Percentiles rank a stretch among this genome's conserved stretches.
Conservation (phyloP, 768 basidiomycete species). For the Agrocybe pediades region DNA sequence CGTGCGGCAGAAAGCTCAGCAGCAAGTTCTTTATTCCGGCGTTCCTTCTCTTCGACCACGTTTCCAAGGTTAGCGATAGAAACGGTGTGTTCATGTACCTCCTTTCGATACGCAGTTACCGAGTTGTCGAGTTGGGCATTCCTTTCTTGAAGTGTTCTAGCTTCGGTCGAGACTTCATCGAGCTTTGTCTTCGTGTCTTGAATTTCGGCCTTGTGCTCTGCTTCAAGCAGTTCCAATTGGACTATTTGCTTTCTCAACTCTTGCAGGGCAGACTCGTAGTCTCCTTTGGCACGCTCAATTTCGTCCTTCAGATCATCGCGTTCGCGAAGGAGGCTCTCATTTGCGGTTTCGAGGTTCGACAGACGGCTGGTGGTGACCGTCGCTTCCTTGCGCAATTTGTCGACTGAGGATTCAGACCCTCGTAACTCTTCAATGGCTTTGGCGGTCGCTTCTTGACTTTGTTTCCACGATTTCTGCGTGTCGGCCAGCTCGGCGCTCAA, state of each 20-base stretch:
- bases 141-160: conserved; percentile 1
- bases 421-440: conserved; percentile 3
- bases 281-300: conserved; percentile 5
- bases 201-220: conserved; percentile 1
- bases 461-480: conserved; percentile 12
- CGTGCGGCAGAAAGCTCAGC: conserved; percentile 1
- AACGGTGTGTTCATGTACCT: conserved; percentile 1
- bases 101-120: neutral
- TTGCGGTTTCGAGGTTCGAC: neutral
- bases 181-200: neutral
- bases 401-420: conserved; percentile 3
- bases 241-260: neutral
- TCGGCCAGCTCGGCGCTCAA: conserved; percentile 12
- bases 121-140: conserved; percentile 2
- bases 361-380: neutral
- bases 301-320: neutral
- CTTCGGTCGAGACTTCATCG: neutral
- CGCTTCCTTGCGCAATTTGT: conserved; percentile 2
- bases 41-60: neutral
- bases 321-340: conserved; percentile 1
- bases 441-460: conserved; percentile 11
- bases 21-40: neutral
- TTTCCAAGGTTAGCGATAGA: conserved; percentile 10
- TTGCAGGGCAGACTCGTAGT: conserved; percentile 1
- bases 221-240: neutral